Base-by-base conservation (phyloP, 768 basidiomycete species). In the Auriscalpium orientale region DNA sequence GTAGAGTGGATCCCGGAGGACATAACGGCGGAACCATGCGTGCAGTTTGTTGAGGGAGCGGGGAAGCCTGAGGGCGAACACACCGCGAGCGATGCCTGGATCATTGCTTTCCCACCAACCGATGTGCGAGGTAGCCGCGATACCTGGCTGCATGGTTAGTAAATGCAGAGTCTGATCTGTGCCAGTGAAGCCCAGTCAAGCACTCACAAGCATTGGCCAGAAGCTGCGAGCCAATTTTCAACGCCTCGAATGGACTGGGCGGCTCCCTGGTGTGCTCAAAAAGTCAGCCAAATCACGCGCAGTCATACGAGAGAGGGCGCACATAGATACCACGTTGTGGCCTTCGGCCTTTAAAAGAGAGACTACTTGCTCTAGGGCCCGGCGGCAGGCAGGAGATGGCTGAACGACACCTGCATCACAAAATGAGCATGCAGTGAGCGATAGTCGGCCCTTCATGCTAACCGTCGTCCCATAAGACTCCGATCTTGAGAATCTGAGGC, bases 381-480 rank as follows among this genome's bases (percentile, higher is more conserved):
- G 75, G 34, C 67, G 64, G 57, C 82, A 84, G 0, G 84, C 78
- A 1, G 84, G 84, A 2, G 84, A 83, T 3, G 82, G 80, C 33
- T 66, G 59, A 2, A 85, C 76, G 35, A 83, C 74, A 6, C 80
- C 85, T 86, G 35, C 15, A 53, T 21, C 40, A 11, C 22, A 21
- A 10, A 57, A 51, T 54, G 20, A 18, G n/a, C 20, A 7, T 8
- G 15, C 2, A 8, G 1, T 13, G 40, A 48, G 28, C 37, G 21
- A n/a, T 48, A 21, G 54, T 50, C 28, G 18, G 18, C 18, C 40
- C 40, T 43, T 2, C 5, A 53, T 21, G 63, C 73, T 53, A 57
- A 82, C 84, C 80, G 63, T 87, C 85, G 46, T 82, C 78, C 79
- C 82, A 60, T 36, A 60, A 10, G 35, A 60, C 49, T 7, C 61